Base-by-base conservation (phyloP, 768 basidiomycete genomes). In the Lentinula aciculospora region DNA sequence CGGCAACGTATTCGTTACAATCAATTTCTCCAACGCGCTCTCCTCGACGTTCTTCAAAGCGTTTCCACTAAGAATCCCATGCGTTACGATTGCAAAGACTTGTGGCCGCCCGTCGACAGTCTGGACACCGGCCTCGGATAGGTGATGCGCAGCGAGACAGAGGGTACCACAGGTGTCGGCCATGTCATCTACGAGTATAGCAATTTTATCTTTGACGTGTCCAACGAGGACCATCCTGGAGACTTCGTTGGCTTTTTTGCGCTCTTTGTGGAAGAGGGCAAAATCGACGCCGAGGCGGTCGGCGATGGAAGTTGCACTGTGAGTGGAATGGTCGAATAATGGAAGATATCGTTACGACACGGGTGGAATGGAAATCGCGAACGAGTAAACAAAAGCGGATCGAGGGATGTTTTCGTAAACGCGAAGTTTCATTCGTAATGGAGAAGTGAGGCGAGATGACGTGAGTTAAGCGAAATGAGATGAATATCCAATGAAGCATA, bases 261-360 rank as follows among this genome's bases (percentile, higher is more conserved):
- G 89, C 78, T 99, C 97, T 69, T 98, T 95, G 84, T 99, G 97
- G 80, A 98, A 98, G 56, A 99, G 77, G 25, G 97, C 97, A 76
- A 99, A 98, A 67, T 98, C 96, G 58, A 98, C 91, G 53, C 94
- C 93, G 59, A 98, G 81, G 47, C 92, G 85, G 71, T 98, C 96
- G 23, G 97, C 96, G 65, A 99, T 92, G 19, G 95, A 95, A 31
- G 96, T 97, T 29, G 95, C 97, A 71, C 96, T 98, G 73, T 54
- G 13, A 15, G 13, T 42, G 19, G 12, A 54, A 17, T 34, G 37
- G 23, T 21, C 37, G 32, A 25, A 23, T 37, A 31, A n/a, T n/a
- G n/a, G n/a, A n/a, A n/a, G n/a, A n/a, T n/a, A n/a, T n/a, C n/a
- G n/a, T n/a, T n/a, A n/a, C n/a, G n/a, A n/a, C n/a, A n/a, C 13